Conservation (phyloP, 2,329 filamentous ascomycete genomes). For the Aspergillus tamarii region DNA sequence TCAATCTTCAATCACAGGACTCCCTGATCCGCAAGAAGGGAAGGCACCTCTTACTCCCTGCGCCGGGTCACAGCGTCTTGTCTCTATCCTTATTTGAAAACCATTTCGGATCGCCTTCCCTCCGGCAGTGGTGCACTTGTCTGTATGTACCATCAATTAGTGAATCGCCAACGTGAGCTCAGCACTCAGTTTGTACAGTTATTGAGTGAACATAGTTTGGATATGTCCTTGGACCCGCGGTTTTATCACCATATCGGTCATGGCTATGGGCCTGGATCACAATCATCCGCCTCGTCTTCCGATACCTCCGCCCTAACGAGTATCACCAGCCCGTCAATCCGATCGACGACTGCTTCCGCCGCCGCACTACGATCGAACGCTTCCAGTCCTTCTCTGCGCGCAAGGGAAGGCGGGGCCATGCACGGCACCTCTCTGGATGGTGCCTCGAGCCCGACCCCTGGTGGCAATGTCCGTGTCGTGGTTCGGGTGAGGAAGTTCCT, state of each 20-base stretch:
- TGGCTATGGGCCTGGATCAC: conserved; percentile 35
- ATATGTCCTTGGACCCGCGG: conserved; percentile 47
- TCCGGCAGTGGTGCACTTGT: conserved; percentile 24
- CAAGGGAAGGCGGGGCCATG: conserved; percentile 68
- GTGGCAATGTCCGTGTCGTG: conserved; percentile 80
- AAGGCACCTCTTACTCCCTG: conserved; percentile 11
- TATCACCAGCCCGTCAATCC: conserved; percentile 41
- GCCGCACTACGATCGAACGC: conserved; percentile 61
- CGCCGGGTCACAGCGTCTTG: conserved; percentile 9
- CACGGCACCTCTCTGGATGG: conserved; percentile 51
- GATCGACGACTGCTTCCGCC: conserved; percentile 41
- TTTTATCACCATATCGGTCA: conserved; percentile 42
- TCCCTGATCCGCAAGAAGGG: neutral
- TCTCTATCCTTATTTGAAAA: conserved; percentile 9
- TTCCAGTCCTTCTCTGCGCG: conserved; percentile 77
- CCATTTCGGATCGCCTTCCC: conserved; percentile 11
- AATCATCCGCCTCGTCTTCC: conserved; percentile 38
- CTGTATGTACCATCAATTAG: conserved; percentile 47
- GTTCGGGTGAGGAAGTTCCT: conserved; percentile 80
- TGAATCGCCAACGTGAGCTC: conserved; percentile 44
- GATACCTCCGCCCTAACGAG: conserved; percentile 37
- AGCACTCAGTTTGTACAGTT: conserved; percentile 44
- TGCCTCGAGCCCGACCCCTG: conserved; percentile 55
- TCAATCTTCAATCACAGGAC: neutral
- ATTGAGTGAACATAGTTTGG: conserved; percentile 40